Percentiles rank a stretch among this genome's conserved stretches.
Evolutionary conservation across 2,329 filamentous ascomycete genomes (phyloP).

Genomic region (Plectosphaerella sp.): DNA sequence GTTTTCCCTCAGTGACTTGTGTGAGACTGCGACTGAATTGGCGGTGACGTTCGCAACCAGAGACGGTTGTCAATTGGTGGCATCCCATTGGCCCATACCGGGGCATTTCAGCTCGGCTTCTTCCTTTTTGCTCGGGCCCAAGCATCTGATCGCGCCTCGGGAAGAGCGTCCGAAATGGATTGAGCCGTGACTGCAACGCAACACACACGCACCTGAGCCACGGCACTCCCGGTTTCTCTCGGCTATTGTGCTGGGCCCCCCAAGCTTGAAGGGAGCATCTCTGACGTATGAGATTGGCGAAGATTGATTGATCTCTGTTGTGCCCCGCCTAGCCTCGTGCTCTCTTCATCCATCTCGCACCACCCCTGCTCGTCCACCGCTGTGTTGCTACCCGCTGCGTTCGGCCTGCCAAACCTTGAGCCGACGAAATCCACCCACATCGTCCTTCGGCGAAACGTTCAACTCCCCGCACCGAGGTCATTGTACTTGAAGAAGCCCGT

Average conservation of each 20-base stretch:
- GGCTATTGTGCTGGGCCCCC: constrained; percentile 6
- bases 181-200: too few species aligned
- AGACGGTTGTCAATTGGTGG: background rate
- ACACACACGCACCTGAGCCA: background rate
- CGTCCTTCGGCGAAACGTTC: background rate
- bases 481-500: background rate
- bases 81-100: background rate
- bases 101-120: background rate
- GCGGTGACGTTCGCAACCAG: too few species aligned
- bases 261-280: background rate
- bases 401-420: constrained; percentile 1
- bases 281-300: background rate
- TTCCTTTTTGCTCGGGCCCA: too few species aligned
- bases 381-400: background rate
- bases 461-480: background rate
- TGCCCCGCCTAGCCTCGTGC: background rate
- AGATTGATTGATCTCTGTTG: background rate
- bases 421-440: background rate
- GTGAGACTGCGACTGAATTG: too few species aligned
- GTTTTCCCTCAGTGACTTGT: too few species aligned
- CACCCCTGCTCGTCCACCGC: background rate
- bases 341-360: background rate
- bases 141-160: background rate
- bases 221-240: constrained; percentile 11
- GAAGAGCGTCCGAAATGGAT: background rate